Conservation (phyloP, 345 rosid species). For the Angophora floribunda region DNA sequence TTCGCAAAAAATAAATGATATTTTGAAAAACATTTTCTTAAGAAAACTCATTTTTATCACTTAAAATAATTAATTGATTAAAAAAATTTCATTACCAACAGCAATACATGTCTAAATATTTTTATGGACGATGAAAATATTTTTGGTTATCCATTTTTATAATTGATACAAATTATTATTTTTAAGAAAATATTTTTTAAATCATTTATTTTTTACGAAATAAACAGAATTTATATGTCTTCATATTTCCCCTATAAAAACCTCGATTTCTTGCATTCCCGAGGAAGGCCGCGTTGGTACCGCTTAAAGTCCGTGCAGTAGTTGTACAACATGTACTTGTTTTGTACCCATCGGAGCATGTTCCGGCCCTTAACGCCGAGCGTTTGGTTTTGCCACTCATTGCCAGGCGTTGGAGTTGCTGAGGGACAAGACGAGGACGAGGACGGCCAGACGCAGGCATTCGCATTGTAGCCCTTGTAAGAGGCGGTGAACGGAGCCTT, state of each 20-base stretch:
- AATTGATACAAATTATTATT: not conserved
- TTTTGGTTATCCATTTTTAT: no score
- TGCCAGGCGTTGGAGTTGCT: not conserved
- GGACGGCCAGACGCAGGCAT: constrained; percentile 30
- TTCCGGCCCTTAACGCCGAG: constrained; percentile 13
- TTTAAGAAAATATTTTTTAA: no score
- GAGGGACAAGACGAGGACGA: constrained; percentile 12
- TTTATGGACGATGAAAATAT: accelerated
- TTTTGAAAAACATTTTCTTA: no score
- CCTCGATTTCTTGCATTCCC: constrained; percentile 15
- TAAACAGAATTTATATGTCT: not conserved
- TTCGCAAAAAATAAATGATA: not conserved
- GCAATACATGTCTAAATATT: no score
- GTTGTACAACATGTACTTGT: constrained; percentile 38
- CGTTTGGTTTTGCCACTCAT: constrained; percentile 17
- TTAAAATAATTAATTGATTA: no score
- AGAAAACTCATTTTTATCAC: not conserved
- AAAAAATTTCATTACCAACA: not conserved
- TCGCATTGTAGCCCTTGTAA: constrained; percentile 34
- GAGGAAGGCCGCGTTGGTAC: constrained; percentile 39
- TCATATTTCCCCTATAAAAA: not conserved
- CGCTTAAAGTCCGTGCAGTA: constrained; percentile 34
- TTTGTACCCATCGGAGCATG: constrained; percentile 34
- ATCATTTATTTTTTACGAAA: accelerated
- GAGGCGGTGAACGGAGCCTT: constrained; percentile 56